A percentile compares a stretch with the other conserved stretches of the same genome.
phyloP scores from a whole-genome alignment of 2,329 filamentous ascomycete genomes.

The Simplicillium aogashimaense region DNA sequence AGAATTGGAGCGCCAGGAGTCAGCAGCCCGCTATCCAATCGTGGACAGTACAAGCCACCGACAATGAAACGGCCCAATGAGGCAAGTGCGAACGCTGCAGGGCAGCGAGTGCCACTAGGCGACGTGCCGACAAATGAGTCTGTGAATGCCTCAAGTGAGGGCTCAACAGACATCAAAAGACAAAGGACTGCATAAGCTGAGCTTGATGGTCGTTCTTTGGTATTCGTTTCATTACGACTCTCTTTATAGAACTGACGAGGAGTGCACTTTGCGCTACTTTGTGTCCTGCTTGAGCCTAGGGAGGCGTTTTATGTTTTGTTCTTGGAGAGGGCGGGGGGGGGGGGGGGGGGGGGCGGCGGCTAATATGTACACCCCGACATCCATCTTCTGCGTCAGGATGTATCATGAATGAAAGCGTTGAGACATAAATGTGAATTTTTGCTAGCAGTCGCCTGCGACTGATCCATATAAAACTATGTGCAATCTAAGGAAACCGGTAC shows the following conservation, averaged over 20 bases:
- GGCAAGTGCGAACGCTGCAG: slow-evolving; percentile 9
- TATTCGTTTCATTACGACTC: no score
- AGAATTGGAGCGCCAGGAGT: slow-evolving; percentile 50
- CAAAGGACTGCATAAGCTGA: slow-evolving; percentile 31
- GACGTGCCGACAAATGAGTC: slow-evolving; percentile 39
- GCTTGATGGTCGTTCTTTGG: no score
- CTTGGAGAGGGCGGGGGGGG: no score
- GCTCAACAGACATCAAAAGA: slow-evolving; percentile 36
- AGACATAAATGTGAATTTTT: neutral
- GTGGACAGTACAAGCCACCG: slow-evolving; percentile 47
- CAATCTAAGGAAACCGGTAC: neutral
- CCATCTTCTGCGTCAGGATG: no score
- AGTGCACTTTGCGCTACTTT: neutral
- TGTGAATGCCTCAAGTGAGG: slow-evolving; percentile 13
- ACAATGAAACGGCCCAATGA: slow-evolving; percentile 42
- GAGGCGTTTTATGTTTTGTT: no score
- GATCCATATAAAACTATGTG: neutral
- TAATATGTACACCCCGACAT: no score
- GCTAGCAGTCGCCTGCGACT: neutral
- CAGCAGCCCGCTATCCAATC: slow-evolving; percentile 48
- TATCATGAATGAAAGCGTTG: neutral
- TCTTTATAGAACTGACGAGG: neutral
- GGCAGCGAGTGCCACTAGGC: slow-evolving; percentile 32
- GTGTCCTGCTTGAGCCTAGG: no score
- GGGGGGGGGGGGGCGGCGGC: no score